Percentiles rank a stretch among this genome's conserved stretches.
Evolutionary conservation across 345 rosid genomes (phyloP).

Genomic region (Viola odorata): DNA sequence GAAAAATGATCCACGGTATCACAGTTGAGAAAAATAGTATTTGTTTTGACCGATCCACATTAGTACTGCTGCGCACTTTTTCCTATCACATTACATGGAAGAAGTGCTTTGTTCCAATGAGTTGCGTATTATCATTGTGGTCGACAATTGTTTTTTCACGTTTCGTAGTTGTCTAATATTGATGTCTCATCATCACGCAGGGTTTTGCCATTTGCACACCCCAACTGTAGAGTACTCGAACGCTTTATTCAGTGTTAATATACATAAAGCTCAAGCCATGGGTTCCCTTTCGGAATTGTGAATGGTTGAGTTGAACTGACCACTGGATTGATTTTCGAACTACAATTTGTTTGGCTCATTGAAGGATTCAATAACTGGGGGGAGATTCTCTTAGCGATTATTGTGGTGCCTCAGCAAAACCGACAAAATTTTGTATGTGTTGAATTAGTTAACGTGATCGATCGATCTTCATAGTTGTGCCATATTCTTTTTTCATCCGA

Average conservation of each 20-base stretch:
- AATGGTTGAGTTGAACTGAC: constrained; percentile 6
- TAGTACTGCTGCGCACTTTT: background rate
- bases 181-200: background rate
- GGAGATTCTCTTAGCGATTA: constrained; percentile 16
- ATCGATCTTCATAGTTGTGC: constrained; percentile 6
- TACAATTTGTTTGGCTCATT: constrained; percentile 7
- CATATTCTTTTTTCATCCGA: background rate
- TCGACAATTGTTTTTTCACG: background rate
- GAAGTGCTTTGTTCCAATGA: background rate
- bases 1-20: background rate
- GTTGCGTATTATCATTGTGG: background rate
- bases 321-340: background rate
- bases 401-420: background rate
- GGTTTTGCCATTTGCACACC: background rate
- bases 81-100: background rate
- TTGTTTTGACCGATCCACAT: background rate
- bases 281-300: background rate
- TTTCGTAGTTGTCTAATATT: background rate
- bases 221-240: background rate
- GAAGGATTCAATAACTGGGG: constrained; percentile 15
- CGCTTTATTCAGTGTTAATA: background rate
- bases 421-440: constrained; percentile 2
- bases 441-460: background rate
- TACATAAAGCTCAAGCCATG: background rate
- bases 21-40: background rate